A percentile compares a stretch with the other conserved stretches of the same genome.
phyloP scores from a whole-genome alignment of 345 rosid species.

The Hibiscus syriacus region DNA sequence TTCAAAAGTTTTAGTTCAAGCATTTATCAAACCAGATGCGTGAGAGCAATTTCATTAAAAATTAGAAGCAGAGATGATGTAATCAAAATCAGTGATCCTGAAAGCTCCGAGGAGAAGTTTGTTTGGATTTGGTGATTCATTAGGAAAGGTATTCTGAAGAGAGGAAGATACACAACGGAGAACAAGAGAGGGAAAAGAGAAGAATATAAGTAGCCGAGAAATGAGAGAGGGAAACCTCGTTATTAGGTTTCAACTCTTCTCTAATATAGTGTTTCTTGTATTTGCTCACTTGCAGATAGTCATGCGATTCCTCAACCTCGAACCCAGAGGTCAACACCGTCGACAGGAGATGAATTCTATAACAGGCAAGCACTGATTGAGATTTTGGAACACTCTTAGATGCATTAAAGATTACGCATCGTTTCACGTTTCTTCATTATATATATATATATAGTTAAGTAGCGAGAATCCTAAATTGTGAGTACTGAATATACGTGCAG shows the following conservation, averaged over 20 bases:
- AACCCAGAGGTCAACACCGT: conserved; percentile 27
- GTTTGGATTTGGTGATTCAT: too few species aligned
- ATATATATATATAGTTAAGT: too few species aligned
- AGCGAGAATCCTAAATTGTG: too few species aligned
- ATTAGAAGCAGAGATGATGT: too few species aligned
- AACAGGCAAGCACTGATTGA: conserved; percentile 30
- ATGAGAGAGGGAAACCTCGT: neutral
- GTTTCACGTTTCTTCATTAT: too few species aligned
- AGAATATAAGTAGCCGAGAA: too few species aligned
- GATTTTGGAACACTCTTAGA: neutral
- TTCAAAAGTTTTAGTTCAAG: too few species aligned
- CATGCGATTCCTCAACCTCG: conserved; percentile 30
- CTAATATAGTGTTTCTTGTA: neutral
- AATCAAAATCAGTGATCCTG: too few species aligned
- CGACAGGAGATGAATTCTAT: conserved; percentile 45
- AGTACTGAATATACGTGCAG: conserved; percentile 26
- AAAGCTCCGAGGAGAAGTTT: too few species aligned
- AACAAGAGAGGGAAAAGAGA: neutral
- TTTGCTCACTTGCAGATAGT: conserved; percentile 26
- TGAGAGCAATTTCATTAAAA: neutral
- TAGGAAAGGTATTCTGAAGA: neutral
- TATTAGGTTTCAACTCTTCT: neutral
- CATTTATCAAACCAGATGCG: neutral
- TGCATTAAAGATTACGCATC: neutral
- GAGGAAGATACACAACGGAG: too few species aligned